Percentiles rank a stretch among this genome's conserved stretches.
Conservation (phyloP, 108 stramenopile species). For the Skeletonema marinoi region DNA sequence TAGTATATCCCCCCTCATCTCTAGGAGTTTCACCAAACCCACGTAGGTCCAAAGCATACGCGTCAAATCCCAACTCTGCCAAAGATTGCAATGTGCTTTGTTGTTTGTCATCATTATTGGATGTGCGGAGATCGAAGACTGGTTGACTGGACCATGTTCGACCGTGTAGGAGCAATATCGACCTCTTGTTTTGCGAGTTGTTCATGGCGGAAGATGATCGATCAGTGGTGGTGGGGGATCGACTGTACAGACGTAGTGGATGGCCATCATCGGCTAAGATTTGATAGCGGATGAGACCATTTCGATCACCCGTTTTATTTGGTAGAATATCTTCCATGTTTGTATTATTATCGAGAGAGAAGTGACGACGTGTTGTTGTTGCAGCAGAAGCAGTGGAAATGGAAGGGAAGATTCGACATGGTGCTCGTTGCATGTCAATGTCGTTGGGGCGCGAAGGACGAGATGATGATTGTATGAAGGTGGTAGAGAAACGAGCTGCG, state of each 20-base stretch:
- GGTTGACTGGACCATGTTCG: conserved; percentile 89
- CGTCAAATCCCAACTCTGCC: conserved; percentile 53
- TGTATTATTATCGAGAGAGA: neutral
- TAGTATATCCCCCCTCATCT: conserved; percentile 50
- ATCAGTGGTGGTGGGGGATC: conserved; percentile 9
- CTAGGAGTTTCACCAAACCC: conserved; percentile 86
- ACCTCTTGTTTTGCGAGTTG: conserved; percentile 16
- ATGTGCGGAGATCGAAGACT: conserved; percentile 71
- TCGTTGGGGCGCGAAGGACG: neutral
- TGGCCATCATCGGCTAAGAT: conserved; percentile 30
- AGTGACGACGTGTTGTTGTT: neutral
- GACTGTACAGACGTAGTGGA: conserved; percentile 29
- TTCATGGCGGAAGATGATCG: neutral
- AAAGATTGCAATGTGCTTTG: conserved; percentile 66
- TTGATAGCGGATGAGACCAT: conserved; percentile 31
- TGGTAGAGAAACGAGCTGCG: neutral
- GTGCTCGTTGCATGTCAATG: neutral
- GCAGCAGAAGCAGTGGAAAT: neutral
- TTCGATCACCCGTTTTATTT: conserved; percentile 32
- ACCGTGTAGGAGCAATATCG: conserved; percentile 81
- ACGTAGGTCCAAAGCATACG: conserved; percentile 86
- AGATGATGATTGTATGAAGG: neutral
- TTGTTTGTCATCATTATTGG: conserved; percentile 24
- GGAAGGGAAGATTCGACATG: neutral
- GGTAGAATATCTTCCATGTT: neutral